phyloP scores from a whole-genome alignment of 2,329 filamentous ascomycete genomes.

The Penicillium freii region DNA sequence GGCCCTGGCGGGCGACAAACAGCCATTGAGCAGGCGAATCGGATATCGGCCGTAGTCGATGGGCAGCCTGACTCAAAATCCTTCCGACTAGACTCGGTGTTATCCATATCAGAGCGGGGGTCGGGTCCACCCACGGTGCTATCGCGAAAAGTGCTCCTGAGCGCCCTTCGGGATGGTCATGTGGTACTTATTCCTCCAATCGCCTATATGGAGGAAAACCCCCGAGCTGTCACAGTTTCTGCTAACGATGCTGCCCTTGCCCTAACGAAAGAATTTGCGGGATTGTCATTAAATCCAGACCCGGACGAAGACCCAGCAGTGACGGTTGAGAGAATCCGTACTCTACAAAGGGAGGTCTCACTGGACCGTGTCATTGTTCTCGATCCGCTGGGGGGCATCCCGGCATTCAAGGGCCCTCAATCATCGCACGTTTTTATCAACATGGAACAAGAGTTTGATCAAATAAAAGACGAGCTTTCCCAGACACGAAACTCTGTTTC shows the following conservation, averaged over 20 bases:
- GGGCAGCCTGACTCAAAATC: constrained; percentile 65
- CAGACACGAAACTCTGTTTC: constrained; percentile 25
- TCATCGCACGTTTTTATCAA: constrained; percentile 83
- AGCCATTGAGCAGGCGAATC: constrained; percentile 64
- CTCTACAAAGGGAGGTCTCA: constrained; percentile 54
- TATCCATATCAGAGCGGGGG: constrained; percentile 40
- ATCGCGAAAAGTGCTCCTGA: constrained; percentile 57
- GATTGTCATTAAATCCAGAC: constrained; percentile 53
- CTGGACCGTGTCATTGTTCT: constrained; percentile 86
- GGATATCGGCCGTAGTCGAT: constrained; percentile 73
- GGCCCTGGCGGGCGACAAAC: constrained; percentile 43
- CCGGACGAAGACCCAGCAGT: constrained; percentile 46
- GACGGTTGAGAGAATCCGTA: constrained; percentile 40
- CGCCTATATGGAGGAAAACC: constrained; percentile 56
- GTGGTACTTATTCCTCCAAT: constrained; percentile 69
- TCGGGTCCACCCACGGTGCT: constrained; percentile 37
- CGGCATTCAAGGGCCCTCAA: constrained; percentile 60
- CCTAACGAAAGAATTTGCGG: constrained; percentile 72
- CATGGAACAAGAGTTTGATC: constrained; percentile 80
- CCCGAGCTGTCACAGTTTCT: constrained; percentile 49
- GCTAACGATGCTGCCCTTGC: constrained; percentile 70
- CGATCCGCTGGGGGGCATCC: constrained; percentile 82
- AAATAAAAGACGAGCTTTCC: constrained; percentile 63
- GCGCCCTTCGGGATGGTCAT: constrained; percentile 64
- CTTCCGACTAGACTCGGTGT: constrained; percentile 62